A percentile compares a stretch with the other conserved stretches of the same genome.
Evolutionary conservation across 805 yeast species (phyloP).

Genomic region (Ogataea glucozyma): DNA sequence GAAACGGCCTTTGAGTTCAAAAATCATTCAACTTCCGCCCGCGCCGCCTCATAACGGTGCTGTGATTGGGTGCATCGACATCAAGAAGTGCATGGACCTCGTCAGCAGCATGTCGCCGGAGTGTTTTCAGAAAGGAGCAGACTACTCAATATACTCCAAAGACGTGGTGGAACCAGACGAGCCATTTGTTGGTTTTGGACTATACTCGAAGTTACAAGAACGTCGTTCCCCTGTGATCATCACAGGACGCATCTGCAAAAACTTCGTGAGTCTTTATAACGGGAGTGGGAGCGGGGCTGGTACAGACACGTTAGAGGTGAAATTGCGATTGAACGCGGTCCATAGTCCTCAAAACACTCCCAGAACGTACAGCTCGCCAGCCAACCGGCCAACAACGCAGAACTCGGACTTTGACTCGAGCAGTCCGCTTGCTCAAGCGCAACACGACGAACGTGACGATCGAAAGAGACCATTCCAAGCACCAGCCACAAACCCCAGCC

Average conservation of each 20-base stretch:
- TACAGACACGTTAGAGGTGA: conserved; percentile 54
- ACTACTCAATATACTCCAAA: conserved; percentile 49
- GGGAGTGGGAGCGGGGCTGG: conserved; percentile 36
- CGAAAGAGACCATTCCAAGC: conserved; percentile 10
- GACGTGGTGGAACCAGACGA: conserved; percentile 54
- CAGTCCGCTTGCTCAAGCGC: conserved; percentile 1
- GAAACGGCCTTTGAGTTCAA: conserved; percentile 35
- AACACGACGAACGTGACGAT: too few relatives aligned
- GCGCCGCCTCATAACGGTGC: conserved; percentile 43
- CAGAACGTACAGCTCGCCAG: too few relatives aligned
- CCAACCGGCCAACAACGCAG: too few relatives aligned
- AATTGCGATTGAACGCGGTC: conserved; percentile 46
- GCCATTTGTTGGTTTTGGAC: conserved; percentile 50
- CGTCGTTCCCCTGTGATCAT: conserved; percentile 42
- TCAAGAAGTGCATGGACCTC: conserved; percentile 47
- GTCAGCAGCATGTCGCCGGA: conserved; percentile 49
- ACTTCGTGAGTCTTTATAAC: conserved; percentile 47
- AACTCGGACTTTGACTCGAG: conserved; percentile 15
- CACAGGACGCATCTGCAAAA: conserved; percentile 57
- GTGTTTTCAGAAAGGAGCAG: conserved; percentile 38
- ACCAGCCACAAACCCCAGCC: background rate
- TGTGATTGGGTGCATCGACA: conserved; percentile 42
- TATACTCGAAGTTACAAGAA: conserved; percentile 36
- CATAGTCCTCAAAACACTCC: too few relatives aligned
- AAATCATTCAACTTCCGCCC: conserved; percentile 44